Evolutionary conservation across 2,329 filamentous ascomycete species (phyloP).

Genomic region (Botrytis sinoallii): DNA sequence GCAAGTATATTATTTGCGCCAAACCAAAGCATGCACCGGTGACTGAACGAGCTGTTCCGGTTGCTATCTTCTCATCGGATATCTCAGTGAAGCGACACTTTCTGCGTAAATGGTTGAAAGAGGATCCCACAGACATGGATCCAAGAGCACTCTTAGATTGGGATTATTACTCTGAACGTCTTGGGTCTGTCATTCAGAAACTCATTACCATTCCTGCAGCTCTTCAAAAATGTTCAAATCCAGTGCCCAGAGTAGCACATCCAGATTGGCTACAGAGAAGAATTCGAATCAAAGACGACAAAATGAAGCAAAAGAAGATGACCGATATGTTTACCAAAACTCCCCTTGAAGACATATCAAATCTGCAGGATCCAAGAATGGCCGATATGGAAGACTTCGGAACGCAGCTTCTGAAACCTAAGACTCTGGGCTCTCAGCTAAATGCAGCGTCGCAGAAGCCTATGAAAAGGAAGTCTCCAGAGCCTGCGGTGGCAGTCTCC

Average conservation of each 20-base stretch:
- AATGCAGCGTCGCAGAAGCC: slow-evolving; percentile 51
- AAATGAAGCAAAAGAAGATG: slow-evolving; percentile 97
- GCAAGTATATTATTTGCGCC: slow-evolving; percentile 97
- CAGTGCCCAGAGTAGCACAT: slow-evolving; percentile 87
- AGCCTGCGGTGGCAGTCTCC: slow-evolving; percentile 57
- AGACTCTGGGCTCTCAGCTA: slow-evolving; percentile 53
- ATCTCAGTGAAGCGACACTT: slow-evolving; percentile 83
- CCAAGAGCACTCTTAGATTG: slow-evolving; percentile 88
- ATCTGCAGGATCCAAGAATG: slow-evolving; percentile 55
- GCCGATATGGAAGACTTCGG: slow-evolving; percentile 83
- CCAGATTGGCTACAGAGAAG: slow-evolving; percentile 94
- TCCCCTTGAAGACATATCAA: slow-evolving; percentile 69
- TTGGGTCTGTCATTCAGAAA: slow-evolving; percentile 97
- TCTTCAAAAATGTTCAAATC: slow-evolving; percentile 90
- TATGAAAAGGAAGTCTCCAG: slow-evolving; percentile 72
- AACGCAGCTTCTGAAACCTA: slow-evolving; percentile 62
- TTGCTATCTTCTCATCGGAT: slow-evolving; percentile 96
- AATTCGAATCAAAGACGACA: slow-evolving; percentile 94
- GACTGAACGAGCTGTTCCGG: slow-evolving; percentile 89
- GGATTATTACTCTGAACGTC: slow-evolving; percentile 93
- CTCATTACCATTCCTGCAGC: slow-evolving; percentile 97
- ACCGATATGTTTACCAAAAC: slow-evolving; percentile 82
- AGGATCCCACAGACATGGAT: slow-evolving; percentile 88
- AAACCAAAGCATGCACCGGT: slow-evolving; percentile 84
- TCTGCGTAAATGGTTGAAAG: slow-evolving; percentile 91